Evolutionary conservation across 257 asterid species (phyloP).

Genomic region (Cruciata laevipes): DNA sequence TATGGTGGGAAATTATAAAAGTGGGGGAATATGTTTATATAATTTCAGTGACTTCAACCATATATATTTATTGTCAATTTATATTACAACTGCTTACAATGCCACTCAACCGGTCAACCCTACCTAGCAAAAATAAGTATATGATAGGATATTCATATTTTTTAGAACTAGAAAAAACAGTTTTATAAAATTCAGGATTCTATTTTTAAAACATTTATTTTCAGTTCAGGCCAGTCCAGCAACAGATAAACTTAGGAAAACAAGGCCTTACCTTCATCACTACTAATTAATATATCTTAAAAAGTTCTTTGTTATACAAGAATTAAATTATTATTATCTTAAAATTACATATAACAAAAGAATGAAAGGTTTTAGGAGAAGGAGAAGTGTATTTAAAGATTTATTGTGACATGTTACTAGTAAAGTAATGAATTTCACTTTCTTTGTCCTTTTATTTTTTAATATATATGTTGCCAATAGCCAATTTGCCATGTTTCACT

Average conservation of each 20-base stretch:
- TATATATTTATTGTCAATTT: not conserved
- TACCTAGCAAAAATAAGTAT: not conserved
- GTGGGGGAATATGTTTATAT: not conserved
- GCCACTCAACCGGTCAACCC: not conserved
- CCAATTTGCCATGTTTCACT: not conserved
- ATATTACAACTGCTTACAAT: not conserved
- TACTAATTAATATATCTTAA: too few species aligned
- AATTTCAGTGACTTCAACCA: not conserved
- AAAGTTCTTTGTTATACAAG: too few species aligned
- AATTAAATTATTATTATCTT: too few species aligned
- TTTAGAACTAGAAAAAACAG: too few species aligned
- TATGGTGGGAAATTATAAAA: not conserved
- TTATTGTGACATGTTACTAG: not conserved
- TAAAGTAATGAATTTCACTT: not conserved
- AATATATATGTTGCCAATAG: not conserved
- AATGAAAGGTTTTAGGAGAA: too few species aligned
- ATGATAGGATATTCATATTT: not conserved
- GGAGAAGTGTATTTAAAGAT: too few species aligned
- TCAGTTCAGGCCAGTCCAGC: too few species aligned
- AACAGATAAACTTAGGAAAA: too few species aligned
- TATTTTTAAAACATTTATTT: too few species aligned
- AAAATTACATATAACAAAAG: too few species aligned
- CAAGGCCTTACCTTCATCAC: too few species aligned
- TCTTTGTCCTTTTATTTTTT: not conserved
- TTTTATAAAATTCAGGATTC: too few species aligned